Evolutionary conservation across 345 rosid genomes (phyloP).

Genomic region (Aquilaria yunnanensis): DNA sequence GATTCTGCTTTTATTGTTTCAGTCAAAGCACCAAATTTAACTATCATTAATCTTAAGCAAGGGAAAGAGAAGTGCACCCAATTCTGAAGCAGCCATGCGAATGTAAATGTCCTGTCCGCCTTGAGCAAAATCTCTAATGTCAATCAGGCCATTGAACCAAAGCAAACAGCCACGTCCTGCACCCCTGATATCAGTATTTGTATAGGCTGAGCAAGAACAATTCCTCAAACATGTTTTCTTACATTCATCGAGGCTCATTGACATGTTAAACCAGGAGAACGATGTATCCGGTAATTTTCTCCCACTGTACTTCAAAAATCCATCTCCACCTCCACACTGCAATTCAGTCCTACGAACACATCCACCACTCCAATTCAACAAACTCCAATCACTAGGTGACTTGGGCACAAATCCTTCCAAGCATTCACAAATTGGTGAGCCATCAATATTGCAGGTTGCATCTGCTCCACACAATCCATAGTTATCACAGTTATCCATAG

Average conservation of each 20-base stretch:
- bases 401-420: constrained; percentile 31
- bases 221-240: constrained; percentile 20
- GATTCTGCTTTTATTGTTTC: too few species aligned
- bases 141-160: constrained; percentile 27
- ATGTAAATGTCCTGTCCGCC: constrained; percentile 36
- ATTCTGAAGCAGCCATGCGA: constrained; percentile 36
- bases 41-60: too few species aligned
- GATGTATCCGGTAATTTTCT: constrained; percentile 36
- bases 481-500: constrained; percentile 30
- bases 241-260: constrained; percentile 22
- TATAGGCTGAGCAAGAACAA: constrained; percentile 41
- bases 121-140: constrained; percentile 30
- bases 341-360: constrained; percentile 23
- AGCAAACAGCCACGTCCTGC: constrained; percentile 37
- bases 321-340: constrained; percentile 18
- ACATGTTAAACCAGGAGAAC: constrained; percentile 14
- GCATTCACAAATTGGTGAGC: constrained; percentile 34
- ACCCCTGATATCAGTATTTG: constrained; percentile 20
- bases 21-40: too few species aligned
- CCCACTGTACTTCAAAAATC: constrained; percentile 23
- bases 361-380: constrained; percentile 37
- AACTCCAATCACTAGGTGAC: constrained; percentile 17
- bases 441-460: constrained; percentile 29
- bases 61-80: constrained; percentile 17
- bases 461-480: constrained; percentile 29